Evolutionary conservation across 1,284 basidiomycete species (phyloP).

Genomic region (Hypsizygus ulmarius): DNA sequence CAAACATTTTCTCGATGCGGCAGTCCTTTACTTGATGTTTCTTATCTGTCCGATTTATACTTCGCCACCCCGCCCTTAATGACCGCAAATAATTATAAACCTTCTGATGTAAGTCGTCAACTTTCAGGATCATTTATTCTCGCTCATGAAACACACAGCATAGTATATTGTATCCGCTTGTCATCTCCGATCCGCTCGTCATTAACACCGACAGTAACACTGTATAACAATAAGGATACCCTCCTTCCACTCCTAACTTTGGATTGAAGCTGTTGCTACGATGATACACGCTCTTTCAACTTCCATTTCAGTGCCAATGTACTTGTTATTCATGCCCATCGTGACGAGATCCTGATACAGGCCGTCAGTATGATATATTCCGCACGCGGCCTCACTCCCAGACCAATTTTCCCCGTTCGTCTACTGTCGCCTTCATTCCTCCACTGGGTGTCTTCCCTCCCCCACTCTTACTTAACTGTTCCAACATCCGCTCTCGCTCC

Average conservation of each 20-base stretch:
- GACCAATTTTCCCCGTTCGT: slow-evolving; percentile 50
- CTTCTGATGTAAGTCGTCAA: slow-evolving; percentile 11
- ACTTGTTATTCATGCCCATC: too few relatives aligned
- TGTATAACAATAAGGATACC: too few relatives aligned
- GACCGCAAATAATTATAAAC: slow-evolving; percentile 11
- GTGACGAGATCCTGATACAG: too few relatives aligned
- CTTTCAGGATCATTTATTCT: neutral
- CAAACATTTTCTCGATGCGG: neutral
- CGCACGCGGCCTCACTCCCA: slow-evolving; percentile 42
- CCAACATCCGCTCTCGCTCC: slow-evolving; percentile 52
- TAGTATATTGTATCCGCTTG: slow-evolving; percentile 9
- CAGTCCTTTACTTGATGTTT: slow-evolving; percentile 2
- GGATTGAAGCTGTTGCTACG: too few relatives aligned
- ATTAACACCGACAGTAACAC: neutral
- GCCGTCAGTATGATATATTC: too few relatives aligned
- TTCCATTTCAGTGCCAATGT: too few relatives aligned
- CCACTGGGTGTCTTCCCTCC: slow-evolving; percentile 41
- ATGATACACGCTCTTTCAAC: too few relatives aligned
- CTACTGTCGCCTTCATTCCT: slow-evolving; percentile 54
- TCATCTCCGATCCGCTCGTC: neutral
- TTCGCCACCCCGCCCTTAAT: slow-evolving; percentile 2
- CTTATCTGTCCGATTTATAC: slow-evolving; percentile 4
- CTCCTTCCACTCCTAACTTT: too few relatives aligned
- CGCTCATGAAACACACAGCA: slow-evolving; percentile 11
- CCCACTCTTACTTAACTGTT: slow-evolving; percentile 30